A percentile compares a stretch with the other conserved stretches of the same genome.
Conservation (phyloP, 1,284 basidiomycete genomes). For the Amylostereum areolatum region DNA sequence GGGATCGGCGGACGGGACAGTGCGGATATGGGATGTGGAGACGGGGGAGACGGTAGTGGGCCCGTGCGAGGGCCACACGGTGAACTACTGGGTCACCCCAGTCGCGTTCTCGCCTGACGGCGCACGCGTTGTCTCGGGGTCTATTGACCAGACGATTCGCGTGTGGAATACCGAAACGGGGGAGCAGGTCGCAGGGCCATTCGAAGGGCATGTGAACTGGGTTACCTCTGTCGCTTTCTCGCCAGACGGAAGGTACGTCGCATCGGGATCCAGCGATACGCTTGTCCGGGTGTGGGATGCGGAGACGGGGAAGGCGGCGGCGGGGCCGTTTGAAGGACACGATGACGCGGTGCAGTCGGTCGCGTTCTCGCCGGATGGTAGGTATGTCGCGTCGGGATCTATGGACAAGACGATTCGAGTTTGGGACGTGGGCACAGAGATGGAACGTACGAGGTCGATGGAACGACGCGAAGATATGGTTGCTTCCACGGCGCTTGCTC, state of each 20-base stretch:
- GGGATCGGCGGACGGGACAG: not conserved
- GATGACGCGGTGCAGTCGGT: not conserved
- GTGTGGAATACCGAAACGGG: not conserved
- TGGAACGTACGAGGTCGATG: too few relatives aligned
- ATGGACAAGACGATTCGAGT: conserved; percentile 25
- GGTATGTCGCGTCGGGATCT: conserved; percentile 26
- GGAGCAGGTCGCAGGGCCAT: conserved; percentile 9
- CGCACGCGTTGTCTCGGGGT: conserved; percentile 10
- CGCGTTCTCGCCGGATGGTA: conserved; percentile 31
- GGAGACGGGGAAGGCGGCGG: conserved; percentile 12
- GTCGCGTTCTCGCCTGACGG: conserved; percentile 10
- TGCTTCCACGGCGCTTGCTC: too few relatives aligned
- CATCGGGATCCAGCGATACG: conserved; percentile 15
- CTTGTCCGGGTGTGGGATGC: conserved; percentile 22
- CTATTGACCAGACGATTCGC: conserved; percentile 4
- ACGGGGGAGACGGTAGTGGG: not conserved
- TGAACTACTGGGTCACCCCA: conserved; percentile 1
- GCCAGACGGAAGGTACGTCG: conserved; percentile 8
- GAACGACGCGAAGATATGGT: too few relatives aligned
- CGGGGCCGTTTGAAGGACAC: not conserved
- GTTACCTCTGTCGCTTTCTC: conserved; percentile 12
- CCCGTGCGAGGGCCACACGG: too few relatives aligned
- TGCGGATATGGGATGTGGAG: conserved; percentile 3
- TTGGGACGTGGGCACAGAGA: conserved; percentile 25
- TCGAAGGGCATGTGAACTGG: conserved; percentile 19